Conservation (phyloP, 305 asterid genomes). For the Fraxinus ornus region DNA sequence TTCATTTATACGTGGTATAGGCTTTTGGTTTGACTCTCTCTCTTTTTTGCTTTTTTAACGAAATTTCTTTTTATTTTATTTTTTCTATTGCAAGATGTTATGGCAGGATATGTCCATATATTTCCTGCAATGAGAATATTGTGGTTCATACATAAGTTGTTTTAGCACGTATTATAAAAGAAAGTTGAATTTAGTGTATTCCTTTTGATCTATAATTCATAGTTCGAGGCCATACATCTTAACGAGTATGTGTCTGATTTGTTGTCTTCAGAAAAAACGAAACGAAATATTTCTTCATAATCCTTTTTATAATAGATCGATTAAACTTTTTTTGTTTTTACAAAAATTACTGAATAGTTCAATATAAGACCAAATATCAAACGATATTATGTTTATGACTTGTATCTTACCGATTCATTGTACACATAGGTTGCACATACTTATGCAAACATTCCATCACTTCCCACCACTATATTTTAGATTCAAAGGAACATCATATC, state of each 20-base stretch:
- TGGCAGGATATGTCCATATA: background rate
- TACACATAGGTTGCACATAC: background rate
- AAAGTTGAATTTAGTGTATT: background rate
- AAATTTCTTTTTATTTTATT: too few species aligned
- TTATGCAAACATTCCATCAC: background rate
- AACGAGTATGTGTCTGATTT: background rate
- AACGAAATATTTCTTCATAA: too few species aligned
- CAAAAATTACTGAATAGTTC: too few species aligned
- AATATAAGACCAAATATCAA: background rate
- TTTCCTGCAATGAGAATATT: background rate
- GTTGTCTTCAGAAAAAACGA: background rate
- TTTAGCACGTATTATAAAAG: background rate
- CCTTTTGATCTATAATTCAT: background rate
- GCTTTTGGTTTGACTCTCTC: too few species aligned
- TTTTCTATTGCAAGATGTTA: background rate
- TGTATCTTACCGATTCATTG: background rate
- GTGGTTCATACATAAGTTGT: background rate
- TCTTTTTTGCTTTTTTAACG: background rate
- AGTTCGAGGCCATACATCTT: background rate
- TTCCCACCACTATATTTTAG: background rate
- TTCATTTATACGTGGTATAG: background rate
- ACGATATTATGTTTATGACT: background rate
- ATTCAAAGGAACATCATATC: background rate
- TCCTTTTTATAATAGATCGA: background rate
- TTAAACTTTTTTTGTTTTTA: background rate